Conservation (phyloP, 2,329 filamentous ascomycete species). For the Penicillium sp. region DNA sequence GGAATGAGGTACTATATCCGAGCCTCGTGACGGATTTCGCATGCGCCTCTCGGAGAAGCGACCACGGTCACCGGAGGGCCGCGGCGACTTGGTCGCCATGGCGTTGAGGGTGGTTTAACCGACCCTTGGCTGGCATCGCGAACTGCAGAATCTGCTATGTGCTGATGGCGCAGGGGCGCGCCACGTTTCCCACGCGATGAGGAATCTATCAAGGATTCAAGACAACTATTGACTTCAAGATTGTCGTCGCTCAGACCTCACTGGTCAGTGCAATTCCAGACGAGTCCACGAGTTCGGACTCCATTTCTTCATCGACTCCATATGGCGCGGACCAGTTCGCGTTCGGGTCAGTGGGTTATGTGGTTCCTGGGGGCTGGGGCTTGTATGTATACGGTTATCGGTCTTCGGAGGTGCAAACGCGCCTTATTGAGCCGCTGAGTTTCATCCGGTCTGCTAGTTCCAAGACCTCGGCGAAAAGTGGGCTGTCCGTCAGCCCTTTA, state of each 20-base stretch:
- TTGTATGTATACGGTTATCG: constrained; percentile 1
- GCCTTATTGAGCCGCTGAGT: constrained; percentile 5
- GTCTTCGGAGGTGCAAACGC: constrained; percentile 5
- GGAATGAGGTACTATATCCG: neutral
- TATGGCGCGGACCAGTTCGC: constrained; percentile 13
- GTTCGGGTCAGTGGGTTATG: constrained; percentile 7
- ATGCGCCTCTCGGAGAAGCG: constrained; percentile 9
- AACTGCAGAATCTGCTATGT: neutral
- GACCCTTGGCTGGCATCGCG: constrained; percentile 4
- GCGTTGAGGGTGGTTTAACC: constrained; percentile 2
- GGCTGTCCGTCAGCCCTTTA: constrained; percentile 7
- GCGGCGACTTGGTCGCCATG: constrained; percentile 6
- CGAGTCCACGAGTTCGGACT: constrained; percentile 11
- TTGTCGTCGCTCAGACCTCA: constrained; percentile 1
- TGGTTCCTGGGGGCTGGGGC: constrained; percentile 3
- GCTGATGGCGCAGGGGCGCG: neutral
- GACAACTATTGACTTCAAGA: constrained; percentile 2
- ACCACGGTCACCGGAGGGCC: constrained; percentile 3
- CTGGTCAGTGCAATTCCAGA: constrained; percentile 8
- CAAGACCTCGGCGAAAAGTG: constrained; percentile 11
- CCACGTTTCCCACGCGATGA: neutral
- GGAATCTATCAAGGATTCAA: neutral
- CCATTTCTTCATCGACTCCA: constrained; percentile 9
- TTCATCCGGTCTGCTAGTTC: constrained; percentile 8
- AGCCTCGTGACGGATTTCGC: neutral